A percentile compares a stretch with the other conserved stretches of the same genome.
phyloP scores from a whole-genome alignment of 2,329 filamentous ascomycete genomes.

The Xylariales sp. region DNA sequence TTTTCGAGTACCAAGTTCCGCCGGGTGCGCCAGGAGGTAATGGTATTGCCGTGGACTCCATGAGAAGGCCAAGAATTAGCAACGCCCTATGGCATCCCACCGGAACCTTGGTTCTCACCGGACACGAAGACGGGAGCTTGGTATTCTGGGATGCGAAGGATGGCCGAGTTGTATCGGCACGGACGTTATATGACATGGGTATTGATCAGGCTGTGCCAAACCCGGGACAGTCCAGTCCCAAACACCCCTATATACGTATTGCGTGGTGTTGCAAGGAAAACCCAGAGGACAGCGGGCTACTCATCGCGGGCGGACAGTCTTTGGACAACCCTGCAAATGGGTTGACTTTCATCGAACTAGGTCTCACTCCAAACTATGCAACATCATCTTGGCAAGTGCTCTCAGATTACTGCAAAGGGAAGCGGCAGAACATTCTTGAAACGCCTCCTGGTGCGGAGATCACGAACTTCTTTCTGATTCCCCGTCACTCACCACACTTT shows the following conservation, averaged over 20 bases:
- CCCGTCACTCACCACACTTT: slow-evolving; percentile 79
- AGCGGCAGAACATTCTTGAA: slow-evolving; percentile 64
- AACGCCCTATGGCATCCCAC: slow-evolving; percentile 94
- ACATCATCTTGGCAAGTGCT: slow-evolving; percentile 88
- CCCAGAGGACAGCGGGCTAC: slow-evolving; percentile 83
- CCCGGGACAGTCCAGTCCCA: slow-evolving; percentile 50
- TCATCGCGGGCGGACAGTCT: slow-evolving; percentile 77
- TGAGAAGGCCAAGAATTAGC: slow-evolving; percentile 68
- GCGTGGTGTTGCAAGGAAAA: slow-evolving; percentile 94
- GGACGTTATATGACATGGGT: slow-evolving; percentile 70
- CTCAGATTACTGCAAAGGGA: slow-evolving; percentile 73
- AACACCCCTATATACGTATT: slow-evolving; percentile 73
- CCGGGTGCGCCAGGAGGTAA: slow-evolving; percentile 81
- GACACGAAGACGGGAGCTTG: slow-evolving; percentile 84
- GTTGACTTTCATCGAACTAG: slow-evolving; percentile 85
- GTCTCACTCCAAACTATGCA: slow-evolving; percentile 81
- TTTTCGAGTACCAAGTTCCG: slow-evolving; percentile 78
- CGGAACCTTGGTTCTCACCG: slow-evolving; percentile 81
- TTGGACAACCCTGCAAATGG: slow-evolving; percentile 66
- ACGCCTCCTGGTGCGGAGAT: slow-evolving; percentile 75
- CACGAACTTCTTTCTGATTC: slow-evolving; percentile 76
- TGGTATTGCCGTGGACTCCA: slow-evolving; percentile 53
- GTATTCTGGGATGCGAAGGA: slow-evolving; percentile 95
- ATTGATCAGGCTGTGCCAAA: slow-evolving; percentile 61
- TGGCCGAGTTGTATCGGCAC: slow-evolving; percentile 74